These are phyloP conservation scores for Microbotryum violaceum DNA, from an alignment of 1,284 basidiomycete species.

Conservation along the genomic window DNA sequence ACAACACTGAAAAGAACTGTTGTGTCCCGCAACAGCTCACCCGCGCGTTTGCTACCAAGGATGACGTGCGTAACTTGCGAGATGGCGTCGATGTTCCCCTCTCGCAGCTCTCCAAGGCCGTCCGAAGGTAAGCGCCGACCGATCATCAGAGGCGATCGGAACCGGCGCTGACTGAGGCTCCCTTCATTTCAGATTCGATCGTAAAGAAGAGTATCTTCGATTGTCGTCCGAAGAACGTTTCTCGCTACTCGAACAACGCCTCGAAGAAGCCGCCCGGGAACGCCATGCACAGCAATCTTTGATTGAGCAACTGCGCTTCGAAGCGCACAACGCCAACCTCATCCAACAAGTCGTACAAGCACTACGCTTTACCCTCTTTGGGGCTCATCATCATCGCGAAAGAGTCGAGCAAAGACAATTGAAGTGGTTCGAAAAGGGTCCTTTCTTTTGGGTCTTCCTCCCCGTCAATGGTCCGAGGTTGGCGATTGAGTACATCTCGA, in stretches of 20 bases:
- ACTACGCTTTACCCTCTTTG: slow-evolving; percentile 1
- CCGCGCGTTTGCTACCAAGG: slow-evolving; percentile 35
- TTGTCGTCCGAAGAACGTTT: slow-evolving; percentile 30
- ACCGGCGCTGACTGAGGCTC: not conserved
- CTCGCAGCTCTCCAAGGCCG: slow-evolving; percentile 37
- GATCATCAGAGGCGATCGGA: too few species aligned
- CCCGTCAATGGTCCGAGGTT: slow-evolving; percentile 15
- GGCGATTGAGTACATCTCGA: slow-evolving; percentile 7
- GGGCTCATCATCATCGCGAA: not conserved
- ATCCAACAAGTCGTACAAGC: slow-evolving; percentile 11
- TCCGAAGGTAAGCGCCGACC: slow-evolving; percentile 35
- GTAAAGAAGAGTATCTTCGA: slow-evolving; percentile 29
- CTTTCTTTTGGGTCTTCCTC: slow-evolving; percentile 11
- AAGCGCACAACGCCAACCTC: slow-evolving; percentile 3
- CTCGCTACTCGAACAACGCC: slow-evolving; percentile 14
- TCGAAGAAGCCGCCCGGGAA: slow-evolving; percentile 12
- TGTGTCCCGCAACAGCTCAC: not conserved
- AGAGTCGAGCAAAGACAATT: not conserved
- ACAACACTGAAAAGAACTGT: slow-evolving; percentile 15
- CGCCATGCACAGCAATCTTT: not conserved
- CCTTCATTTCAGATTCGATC: slow-evolving; percentile 1
- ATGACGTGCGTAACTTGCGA: slow-evolving; percentile 37
- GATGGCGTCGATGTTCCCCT: slow-evolving; percentile 39
- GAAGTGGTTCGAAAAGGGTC: slow-evolving; percentile 9
- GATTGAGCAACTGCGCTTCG: slow-evolving; percentile 2